phyloP scores from a whole-genome alignment of 78 protist genomes.

The Dictyostelium capitatum region DNA sequence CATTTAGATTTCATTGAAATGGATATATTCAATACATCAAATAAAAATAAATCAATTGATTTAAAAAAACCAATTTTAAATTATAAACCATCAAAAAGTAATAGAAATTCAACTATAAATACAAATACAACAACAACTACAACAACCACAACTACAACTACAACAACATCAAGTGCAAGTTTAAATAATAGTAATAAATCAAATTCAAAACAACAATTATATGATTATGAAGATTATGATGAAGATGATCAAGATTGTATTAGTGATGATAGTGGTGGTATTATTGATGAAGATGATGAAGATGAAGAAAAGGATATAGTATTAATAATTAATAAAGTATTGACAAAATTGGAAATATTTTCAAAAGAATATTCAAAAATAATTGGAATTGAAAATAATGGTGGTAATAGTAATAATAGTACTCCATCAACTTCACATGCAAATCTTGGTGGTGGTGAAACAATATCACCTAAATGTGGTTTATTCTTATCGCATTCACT shows the following conservation, averaged over 20 bases:
- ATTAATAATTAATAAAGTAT: not conserved
- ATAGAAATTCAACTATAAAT: too few species aligned
- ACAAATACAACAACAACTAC: not conserved
- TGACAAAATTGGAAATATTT: not conserved
- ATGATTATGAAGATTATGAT: too few species aligned
- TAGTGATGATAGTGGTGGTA: too few species aligned
- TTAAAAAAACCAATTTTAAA: too few species aligned
- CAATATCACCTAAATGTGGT: not conserved
- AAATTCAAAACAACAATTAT: too few species aligned
- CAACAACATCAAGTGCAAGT: not conserved
- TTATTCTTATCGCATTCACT: slow-evolving; percentile 6
- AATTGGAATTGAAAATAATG: not conserved
- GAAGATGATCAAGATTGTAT: too few species aligned
- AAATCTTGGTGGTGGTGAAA: not conserved
- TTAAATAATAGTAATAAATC: not conserved
- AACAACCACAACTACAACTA: not conserved
- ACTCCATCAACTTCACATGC: not conserved
- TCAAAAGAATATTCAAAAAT: slow-evolving; percentile 5
- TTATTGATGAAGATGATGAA: too few species aligned
- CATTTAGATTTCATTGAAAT: slow-evolving; percentile 14
- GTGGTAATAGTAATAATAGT: not conserved
- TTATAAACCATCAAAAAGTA: too few species aligned
- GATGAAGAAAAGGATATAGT: not conserved
- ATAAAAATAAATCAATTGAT: too few species aligned
- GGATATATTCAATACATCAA: not conserved